Evolutionary conservation across 805 yeast genomes (phyloP), one percentile per base, ranked within the genome.

Genomic region (Candida nonsorbophila): DNA sequence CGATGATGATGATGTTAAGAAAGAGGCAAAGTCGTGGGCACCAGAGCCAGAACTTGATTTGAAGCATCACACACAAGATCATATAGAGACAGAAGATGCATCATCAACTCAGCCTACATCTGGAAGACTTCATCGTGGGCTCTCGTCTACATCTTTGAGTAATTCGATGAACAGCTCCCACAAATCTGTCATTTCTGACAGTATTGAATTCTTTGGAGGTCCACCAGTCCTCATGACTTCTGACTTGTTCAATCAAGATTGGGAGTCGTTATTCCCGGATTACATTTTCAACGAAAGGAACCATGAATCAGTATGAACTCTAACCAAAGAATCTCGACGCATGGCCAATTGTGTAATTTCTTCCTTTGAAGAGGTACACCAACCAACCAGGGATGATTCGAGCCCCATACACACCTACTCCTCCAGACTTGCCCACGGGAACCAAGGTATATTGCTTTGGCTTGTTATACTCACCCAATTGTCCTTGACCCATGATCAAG

Each of bases 171-270:
- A 27, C 45, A 37, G 28, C 8, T 24, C 22, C 23, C 17, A 27
- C 9, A 33, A 30, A 7, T 25, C 34, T 13, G 19, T 24, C 10
- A 19, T 31, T 12, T 30, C 30, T 5, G 24, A 9, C 9, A 25
- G 11, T 21, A 21, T 35, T 43, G 71, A 57, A 27, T 64, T 62
- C 38, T 62, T 69, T 37, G 74, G 75, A 3, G 74, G 75, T 3
- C 75, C 74, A 0, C 74, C 74, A 5, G 62, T 69, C 11, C 59
- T 69, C 31, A 67, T 69, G 74, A 67, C 72, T 2, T 63, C 73
- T 2, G 72, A 65, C 32, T 53, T 66, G 44, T 58, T 62, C 34
- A 55, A 60, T 31, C 68, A 64, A 37, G 72, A 66, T 37, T 69
- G 74, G 75, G 74, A 66, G 33, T 54, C 68, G 1, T 52, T 69